These are phyloP conservation scores for Alectoria sarmentosa DNA, from an alignment of 495 filamentous ascomycete species.

Conservation along the genomic window DNA sequence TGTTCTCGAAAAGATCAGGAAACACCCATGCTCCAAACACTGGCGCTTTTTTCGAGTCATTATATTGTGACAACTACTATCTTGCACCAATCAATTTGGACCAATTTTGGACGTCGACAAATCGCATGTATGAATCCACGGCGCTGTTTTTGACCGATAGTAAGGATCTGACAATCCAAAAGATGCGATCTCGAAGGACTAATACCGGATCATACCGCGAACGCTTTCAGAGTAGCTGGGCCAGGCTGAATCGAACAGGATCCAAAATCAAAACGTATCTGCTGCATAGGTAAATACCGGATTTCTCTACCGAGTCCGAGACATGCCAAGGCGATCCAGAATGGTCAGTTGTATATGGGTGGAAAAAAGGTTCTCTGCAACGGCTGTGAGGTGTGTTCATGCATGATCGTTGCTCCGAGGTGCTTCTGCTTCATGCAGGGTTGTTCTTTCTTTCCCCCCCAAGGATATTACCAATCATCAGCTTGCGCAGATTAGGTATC, in stretches of 20 bases:
- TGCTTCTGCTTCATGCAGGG: not conserved
- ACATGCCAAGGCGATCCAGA: not conserved
- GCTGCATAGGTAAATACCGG: not conserved
- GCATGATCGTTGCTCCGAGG: constrained; percentile 1
- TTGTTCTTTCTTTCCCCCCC: not conserved
- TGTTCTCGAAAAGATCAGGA: not conserved
- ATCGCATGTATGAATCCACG: not conserved
- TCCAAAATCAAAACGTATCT: not conserved
- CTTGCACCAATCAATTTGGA: not conserved
- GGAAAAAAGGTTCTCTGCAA: not conserved
- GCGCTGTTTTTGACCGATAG: not conserved
- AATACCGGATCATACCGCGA: not conserved
- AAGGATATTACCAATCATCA: not conserved
- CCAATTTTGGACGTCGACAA: not conserved
- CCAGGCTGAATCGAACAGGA: not conserved
- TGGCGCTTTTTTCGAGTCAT: not conserved
- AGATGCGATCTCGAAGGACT: not conserved
- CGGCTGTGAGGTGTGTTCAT: not conserved
- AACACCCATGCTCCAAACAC: not conserved
- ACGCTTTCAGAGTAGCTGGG: not conserved
- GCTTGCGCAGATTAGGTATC: too few relatives aligned
- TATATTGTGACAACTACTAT: not conserved
- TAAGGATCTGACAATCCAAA: not conserved
- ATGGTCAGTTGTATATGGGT: not conserved
- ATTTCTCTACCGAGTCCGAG: not conserved